A percentile compares a stretch with the other conserved stretches of the same genome.
Evolutionary conservation across 768 basidiomycete genomes (phyloP).

Genomic region (Tulasnella sp.): DNA sequence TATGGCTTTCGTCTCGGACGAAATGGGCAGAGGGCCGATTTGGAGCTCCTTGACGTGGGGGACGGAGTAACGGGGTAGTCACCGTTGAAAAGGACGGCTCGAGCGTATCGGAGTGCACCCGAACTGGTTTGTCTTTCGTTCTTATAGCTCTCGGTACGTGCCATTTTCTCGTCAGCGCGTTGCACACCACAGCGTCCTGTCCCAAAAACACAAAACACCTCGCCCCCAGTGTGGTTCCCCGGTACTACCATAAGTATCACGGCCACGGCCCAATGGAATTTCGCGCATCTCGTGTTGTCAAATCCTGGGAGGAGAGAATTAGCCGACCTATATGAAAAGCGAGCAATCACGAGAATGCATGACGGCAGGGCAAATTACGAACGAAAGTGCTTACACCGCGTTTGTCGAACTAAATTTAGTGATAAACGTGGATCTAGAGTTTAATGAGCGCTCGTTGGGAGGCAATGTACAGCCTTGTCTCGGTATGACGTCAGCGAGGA

Average conservation of each 20-base stretch:
- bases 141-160: too few species aligned
- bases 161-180: background rate
- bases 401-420: background rate
- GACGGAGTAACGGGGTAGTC: background rate
- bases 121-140: too few species aligned
- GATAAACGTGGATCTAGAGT: background rate
- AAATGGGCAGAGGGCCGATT: constrained; percentile 5
- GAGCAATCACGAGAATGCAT: background rate
- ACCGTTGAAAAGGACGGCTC: background rate
- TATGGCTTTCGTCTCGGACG: background rate
- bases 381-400: background rate
- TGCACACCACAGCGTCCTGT: background rate
- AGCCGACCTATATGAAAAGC: background rate
- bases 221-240: background rate
- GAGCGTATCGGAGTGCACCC: background rate
- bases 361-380: background rate
- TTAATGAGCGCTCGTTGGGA: background rate
- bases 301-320: too few species aligned
- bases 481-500: background rate
- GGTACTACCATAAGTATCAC: background rate
- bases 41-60: constrained; percentile 2
- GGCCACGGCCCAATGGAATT: background rate
- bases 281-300: background rate
- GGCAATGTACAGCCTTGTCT: background rate
- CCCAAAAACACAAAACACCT: background rate